Base-by-base conservation (phyloP, 2,329 filamentous ascomycete species). In the Mollisia scopiformis region DNA sequence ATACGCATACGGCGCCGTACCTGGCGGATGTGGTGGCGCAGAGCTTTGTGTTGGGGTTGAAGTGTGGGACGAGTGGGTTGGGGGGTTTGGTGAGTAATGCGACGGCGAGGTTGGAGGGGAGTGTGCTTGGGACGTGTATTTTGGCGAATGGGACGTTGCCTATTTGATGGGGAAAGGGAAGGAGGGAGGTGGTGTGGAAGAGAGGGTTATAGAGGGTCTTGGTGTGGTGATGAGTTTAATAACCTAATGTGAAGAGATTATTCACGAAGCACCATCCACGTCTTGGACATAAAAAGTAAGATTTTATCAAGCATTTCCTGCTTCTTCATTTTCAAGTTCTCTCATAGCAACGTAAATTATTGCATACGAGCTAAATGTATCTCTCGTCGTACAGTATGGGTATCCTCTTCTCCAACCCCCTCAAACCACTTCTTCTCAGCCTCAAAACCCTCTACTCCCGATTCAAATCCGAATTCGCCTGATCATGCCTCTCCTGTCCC, bases 1-100 rank as follows among this genome's bases (percentile, higher is more conserved):
- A 88, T 70, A 87, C 84, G 5, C 86, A 88, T 71, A 87, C 84
- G 8, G 82, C 77, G 66, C 76, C 81, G 0, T 75, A 72, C 6
- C 84, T 84, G 0, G 84, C 85, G 1, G 76, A 82, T 65, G 70
- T 81, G 13, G 80, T 84, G 13, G 79, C 82, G 0, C 75, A 81
- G 68, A 81, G 84, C 2, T 88, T 88, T 69, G 64, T 66, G 7
- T 33, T 68, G 25, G 66, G 63, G 2, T 23, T 68, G 43, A 68
- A 68, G 47, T 68, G 66, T 58, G 66, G 66, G 25, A 64, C 60
- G 30, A 56, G 52, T 28, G 55, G 55, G 27, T 23, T 67, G 50
- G 14, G 37, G 52, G 43, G 54, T 14, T 58, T 62, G 55, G 59
- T 66, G 16, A 21, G 55, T 16, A 68, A 68, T 62, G 63, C 64